A percentile compares a stretch with the other conserved stretches of the same genome.
These are phyloP conservation scores for Candida sakaeoensis DNA, from an alignment of 805 yeast species.

Conservation along the genomic window DNA sequence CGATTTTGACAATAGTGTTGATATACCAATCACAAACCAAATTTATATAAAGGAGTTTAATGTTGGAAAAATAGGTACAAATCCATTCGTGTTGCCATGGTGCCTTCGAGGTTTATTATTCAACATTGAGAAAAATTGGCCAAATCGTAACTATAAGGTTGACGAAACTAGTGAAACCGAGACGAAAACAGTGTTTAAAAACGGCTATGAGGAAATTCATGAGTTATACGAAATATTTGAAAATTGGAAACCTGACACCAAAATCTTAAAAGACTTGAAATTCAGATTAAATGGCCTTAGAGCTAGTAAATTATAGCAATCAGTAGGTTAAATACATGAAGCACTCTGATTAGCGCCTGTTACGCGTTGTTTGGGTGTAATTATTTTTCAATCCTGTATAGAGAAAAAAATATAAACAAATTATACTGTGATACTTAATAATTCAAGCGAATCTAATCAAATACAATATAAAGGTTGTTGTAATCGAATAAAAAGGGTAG, in stretches of 20 bases:
- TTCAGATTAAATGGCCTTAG: slow-evolving; percentile 62
- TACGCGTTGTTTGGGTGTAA: neutral
- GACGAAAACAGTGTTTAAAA: slow-evolving; percentile 11
- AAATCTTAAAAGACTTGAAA: slow-evolving; percentile 77
- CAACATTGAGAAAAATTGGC: slow-evolving; percentile 51
- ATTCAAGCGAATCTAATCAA: neutral
- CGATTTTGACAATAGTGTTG: slow-evolving; percentile 7
- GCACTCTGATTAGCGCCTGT: too few relatives aligned
- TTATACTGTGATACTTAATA: neutral
- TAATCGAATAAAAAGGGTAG: neutral
- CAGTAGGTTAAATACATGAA: neutral
- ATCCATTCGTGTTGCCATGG: slow-evolving; percentile 92
- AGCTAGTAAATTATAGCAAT: slow-evolving; percentile 30
- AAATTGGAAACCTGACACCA: slow-evolving; percentile 83
- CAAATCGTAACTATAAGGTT: slow-evolving; percentile 38
- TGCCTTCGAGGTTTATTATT: slow-evolving; percentile 78
- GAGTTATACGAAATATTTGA: slow-evolving; percentile 69
- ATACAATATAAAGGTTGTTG: neutral
- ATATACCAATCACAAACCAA: slow-evolving; percentile 29
- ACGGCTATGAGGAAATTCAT: slow-evolving; percentile 52
- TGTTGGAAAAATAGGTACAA: slow-evolving; percentile 62
- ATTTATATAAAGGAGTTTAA: slow-evolving; percentile 47
- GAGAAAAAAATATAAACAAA: neutral
- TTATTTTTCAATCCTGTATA: neutral
- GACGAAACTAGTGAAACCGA: slow-evolving; percentile 27